Percentiles rank a stretch among this genome's conserved stretches.
phyloP scores from a whole-genome alignment of 768 basidiomycete species.

The Pleurotus salmoneostramineus region DNA sequence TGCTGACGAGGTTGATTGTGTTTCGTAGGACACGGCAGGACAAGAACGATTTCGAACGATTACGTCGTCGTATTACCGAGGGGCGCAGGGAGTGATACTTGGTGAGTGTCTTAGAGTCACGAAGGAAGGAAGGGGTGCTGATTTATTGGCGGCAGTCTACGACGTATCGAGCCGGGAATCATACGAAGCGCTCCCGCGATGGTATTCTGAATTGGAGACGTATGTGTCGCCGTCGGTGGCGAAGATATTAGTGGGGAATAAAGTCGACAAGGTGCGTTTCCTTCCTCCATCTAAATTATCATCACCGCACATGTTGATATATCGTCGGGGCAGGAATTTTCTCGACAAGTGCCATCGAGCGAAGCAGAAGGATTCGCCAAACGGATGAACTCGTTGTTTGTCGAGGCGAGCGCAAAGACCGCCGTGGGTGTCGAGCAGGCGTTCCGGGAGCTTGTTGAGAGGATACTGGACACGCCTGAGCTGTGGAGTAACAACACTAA shows the following conservation, averaged over 20 bases:
- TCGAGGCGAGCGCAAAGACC: conserved; percentile 94
- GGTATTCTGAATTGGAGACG: conserved; percentile 91
- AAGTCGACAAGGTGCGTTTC: conserved; percentile 87
- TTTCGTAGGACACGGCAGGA: conserved; percentile 94
- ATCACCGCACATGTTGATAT: too few relatives aligned
- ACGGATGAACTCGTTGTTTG: conserved; percentile 79
- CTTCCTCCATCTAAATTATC: too few relatives aligned
- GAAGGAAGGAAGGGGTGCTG: too few relatives aligned
- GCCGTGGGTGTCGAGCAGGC: conserved; percentile 77
- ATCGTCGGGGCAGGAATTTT: too few relatives aligned
- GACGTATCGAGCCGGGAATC: conserved; percentile 92
- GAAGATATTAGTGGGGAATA: conserved; percentile 94
- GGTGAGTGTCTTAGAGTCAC: conserved; percentile 29
- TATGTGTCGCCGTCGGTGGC: conserved; percentile 85
- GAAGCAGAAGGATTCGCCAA: conserved; percentile 81
- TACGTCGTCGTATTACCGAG: conserved; percentile 92
- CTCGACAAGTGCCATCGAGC: conserved; percentile 75
- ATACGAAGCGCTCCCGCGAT: conserved; percentile 90
- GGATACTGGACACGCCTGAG: conserved; percentile 80
- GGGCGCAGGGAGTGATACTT: conserved; percentile 79
- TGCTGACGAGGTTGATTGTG: too few relatives aligned
- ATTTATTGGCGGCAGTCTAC: conserved; percentile 57
- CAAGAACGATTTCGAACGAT: conserved; percentile 97
- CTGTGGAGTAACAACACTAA: conserved; percentile 43
- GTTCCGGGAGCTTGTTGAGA: conserved; percentile 68